Percentiles rank a stretch among this genome's conserved stretches.
Conservation (phyloP, 768 basidiomycete genomes). For the Boletus vermiculosoides region DNA sequence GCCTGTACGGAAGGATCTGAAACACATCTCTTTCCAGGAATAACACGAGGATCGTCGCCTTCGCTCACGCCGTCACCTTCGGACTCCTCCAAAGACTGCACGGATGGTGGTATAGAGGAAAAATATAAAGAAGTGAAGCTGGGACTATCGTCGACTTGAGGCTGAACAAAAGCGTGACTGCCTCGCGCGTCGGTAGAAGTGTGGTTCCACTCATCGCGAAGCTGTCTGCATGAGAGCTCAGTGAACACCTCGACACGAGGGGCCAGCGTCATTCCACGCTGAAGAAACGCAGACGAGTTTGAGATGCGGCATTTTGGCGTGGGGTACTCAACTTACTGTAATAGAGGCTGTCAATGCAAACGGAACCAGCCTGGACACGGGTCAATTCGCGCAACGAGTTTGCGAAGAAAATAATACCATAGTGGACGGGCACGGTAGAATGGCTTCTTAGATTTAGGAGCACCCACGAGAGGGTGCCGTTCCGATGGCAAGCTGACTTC, state of each 20-base stretch:
- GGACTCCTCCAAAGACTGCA: conserved; percentile 12
- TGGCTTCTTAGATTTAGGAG: conserved; percentile 37
- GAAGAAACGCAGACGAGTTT: conserved; percentile 11
- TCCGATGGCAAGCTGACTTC: conserved; percentile 29
- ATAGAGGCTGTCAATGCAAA: conserved; percentile 65
- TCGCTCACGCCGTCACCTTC: conserved; percentile 31
- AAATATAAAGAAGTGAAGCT: conserved; percentile 13
- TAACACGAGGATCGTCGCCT: conserved; percentile 39
- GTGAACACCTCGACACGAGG: conserved; percentile 80
- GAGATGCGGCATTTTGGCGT: background rate
- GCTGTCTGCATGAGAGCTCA: conserved; percentile 65
- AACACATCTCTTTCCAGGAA: conserved; percentile 40
- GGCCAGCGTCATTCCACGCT: conserved; percentile 81
- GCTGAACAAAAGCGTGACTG: background rate
- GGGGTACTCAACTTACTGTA: conserved; percentile 46
- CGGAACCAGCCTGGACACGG: conserved; percentile 59
- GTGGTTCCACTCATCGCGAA: conserved; percentile 48
- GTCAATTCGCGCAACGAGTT: conserved; percentile 6
- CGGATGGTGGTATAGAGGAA: background rate
- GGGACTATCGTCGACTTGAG: conserved; percentile 7
- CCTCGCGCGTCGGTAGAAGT: conserved; percentile 10
- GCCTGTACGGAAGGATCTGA: conserved; percentile 60
- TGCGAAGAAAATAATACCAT: conserved; percentile 33
- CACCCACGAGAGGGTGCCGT: conserved; percentile 32
- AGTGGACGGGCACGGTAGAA: conserved; percentile 51